Evolutionary conservation across 1,284 basidiomycete genomes (phyloP), one percentile per base, ranked within the genome.

Genomic region (Puccinia novopanici): DNA sequence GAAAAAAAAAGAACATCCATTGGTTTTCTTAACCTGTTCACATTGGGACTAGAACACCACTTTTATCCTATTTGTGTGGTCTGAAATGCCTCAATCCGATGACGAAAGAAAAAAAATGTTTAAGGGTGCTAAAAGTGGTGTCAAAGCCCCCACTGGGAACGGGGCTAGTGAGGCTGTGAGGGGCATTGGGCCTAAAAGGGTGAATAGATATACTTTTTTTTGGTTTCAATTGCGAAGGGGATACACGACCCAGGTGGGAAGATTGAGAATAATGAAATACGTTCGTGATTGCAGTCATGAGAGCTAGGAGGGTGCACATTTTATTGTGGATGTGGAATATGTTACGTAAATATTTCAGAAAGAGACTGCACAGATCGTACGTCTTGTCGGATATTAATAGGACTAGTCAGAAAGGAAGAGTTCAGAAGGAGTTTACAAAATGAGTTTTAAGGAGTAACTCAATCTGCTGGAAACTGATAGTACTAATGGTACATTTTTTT

Each of bases 241-340:
- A 65, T 42, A 42, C 30, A 40, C 42, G 42, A 17, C 19, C 13
- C 34, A 40, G 8, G 61, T 24, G 5, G 15, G 40, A 34, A 65
- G 42, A 65, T 37, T 40, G 30, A n/a, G 30, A 65, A 37, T 22
- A 37, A 65, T 42, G 17, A 40, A 65, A 40, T 19, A 40, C 22
- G 24, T 40, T 65, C 61, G 37, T 65, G 37, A 65, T 65, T 19
- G 15, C 8, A 65, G 61, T n/a, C 61, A 65, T 65, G 30, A 40
- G 10, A 65, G 12, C 61, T 65, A 65, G 30, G 30, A 59, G 5
- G 15, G 24, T 10, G 27, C 27, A 57, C 10, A 27, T 24, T 9
- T 22, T 34, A 34, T 2, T 34, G 34, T 4, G 34, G 34, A 34
- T 1, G 34, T 34, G 34, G 34, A 34, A 34, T 34, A 34, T 34